Evolutionary conservation across 345 rosid genomes (phyloP), one percentile per base, ranked within the genome.

Genomic region (Noccaea caerulescens): DNA sequence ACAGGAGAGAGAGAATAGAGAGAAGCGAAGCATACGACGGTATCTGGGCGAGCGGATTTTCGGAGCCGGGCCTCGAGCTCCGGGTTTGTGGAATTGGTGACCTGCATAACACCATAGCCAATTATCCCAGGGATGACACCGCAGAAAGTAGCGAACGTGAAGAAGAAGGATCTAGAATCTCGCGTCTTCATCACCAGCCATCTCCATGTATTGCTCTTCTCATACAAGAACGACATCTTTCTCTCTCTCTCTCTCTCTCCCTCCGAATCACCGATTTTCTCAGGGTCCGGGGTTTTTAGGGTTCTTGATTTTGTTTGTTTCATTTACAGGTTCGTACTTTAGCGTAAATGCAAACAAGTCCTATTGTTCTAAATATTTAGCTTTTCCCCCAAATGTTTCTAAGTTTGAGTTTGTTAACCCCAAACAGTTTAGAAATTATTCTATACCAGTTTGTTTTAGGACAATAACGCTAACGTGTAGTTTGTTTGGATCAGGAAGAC

Each of bases 31-130:
- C 83, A 27, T 82, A 88, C 98, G 47, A 82, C 61, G 45, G 99
- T 82, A 2, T 94, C 99, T 7, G 93, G 90, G 11, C 96, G 88
- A 57, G 96, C 90, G 16, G 79, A 82, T 68, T 79, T 74, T 44
- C 98, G 98, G 69, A 94, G 98, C 2, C 79, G 87, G 64, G 90
- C 84, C 72, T 94, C 99, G 37, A 94, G 91, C 78, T 89, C 83
- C 3, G 91, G 85, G 69, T 86, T 89, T 7, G 80, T 68, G 66
- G 96, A 72, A 76, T 77, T 89, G 43, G 99, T 94, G 74, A 75
- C 12, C 84, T 91, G 97, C 98, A 94, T 89, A 75, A 94, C 97
- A 49, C 83, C 80, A 66, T 91, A 94, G 58, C 99, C 99, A 37
- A 94, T 80, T 25, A 86, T 76, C 7, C 96, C 97, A 0, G 99